A percentile compares a stretch with the other conserved stretches of the same genome.
Evolutionary conservation across 1,284 basidiomycete genomes (phyloP).

Genomic region (Moesziomyces antarcticus): DNA sequence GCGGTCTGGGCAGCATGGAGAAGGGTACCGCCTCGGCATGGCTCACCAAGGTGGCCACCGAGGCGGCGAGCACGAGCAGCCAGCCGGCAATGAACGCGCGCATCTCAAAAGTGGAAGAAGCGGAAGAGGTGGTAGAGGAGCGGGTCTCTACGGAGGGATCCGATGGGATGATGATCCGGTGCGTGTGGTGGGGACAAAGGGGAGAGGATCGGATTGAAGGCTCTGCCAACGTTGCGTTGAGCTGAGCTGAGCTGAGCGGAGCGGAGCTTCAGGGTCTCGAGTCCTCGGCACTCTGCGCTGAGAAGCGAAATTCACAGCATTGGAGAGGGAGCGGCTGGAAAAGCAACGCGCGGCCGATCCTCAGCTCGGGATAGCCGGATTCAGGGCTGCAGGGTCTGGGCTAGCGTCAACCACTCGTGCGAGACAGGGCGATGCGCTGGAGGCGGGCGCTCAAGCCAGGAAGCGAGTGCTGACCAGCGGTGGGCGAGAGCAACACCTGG

Average conservation of each 20-base stretch:
- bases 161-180: neutral
- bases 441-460: constrained; percentile 16
- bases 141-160: neutral
- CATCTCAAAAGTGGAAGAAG: constrained; percentile 5
- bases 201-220: too few species aligned
- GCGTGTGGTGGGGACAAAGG: neutral
- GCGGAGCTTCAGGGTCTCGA: too few species aligned
- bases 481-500: constrained; percentile 17
- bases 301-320: too few species aligned
- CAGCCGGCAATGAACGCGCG: constrained; percentile 11
- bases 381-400: constrained; percentile 8
- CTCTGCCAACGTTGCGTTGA: too few species aligned
- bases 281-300: too few species aligned
- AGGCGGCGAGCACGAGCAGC: constrained; percentile 11
- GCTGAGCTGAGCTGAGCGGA: too few species aligned
- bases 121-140: too few species aligned
- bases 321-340: too few species aligned
- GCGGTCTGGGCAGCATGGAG: constrained; percentile 39
- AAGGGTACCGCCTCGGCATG: constrained; percentile 18
- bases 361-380: neutral
- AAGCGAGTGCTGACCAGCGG: neutral
- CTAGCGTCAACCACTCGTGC: constrained; percentile 2
- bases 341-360: too few species aligned
- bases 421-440: constrained; percentile 14
- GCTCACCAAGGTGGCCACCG: constrained; percentile 6